Evolutionary conservation across 495 filamentous ascomycete genomes (phyloP), one percentile per base, ranked within the genome.

Genomic region (Endocarpon pusillum): DNA sequence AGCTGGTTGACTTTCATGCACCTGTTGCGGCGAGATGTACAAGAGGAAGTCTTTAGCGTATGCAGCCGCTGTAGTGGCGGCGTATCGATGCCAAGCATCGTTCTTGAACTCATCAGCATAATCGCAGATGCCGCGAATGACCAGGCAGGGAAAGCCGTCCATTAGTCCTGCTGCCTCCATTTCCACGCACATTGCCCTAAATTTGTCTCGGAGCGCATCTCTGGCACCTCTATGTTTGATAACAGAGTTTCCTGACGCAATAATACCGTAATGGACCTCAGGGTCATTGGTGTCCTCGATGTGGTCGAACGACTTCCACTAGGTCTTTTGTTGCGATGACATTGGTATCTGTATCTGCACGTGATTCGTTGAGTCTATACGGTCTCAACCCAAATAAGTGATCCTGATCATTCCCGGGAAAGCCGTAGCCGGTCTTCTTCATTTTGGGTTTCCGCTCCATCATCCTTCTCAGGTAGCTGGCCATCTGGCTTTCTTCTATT

Each of bases 201-300:
- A n/a, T 21, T 41, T 28, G 27, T 33, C 21, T 21, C 36, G 40
- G 9, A 47, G 21, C 0, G 28, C 7, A 31, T 55, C 49, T 33
- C 53, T 34, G 12, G 19, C 16, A 19, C 33, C 15, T 11, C 38
- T 52, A 38, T 54, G 35, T 21, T 48, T 49, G 8, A 61, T 49
- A 0, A 58, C 41, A 12, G 36, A 29, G 11, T 57, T 45, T 1
- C 43, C 57, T 5, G 55, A 59, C 4, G 55, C 58, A 38, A 61
- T 53, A 4, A 21, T 14, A 10, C 41, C 41, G 21, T 20, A 37
- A 21, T 43, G 40, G 12, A 23, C 6, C 12, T 31, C 12, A 17
- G 19, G 19, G 12, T 31, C 28, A 15, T 31, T 14, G 7, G 28
- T 11, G 35, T 37, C 58, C 56, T 16, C 46, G 40, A 32, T 60